phyloP scores from a whole-genome alignment of 306 rosid species.

The Carpinus fangiana region DNA sequence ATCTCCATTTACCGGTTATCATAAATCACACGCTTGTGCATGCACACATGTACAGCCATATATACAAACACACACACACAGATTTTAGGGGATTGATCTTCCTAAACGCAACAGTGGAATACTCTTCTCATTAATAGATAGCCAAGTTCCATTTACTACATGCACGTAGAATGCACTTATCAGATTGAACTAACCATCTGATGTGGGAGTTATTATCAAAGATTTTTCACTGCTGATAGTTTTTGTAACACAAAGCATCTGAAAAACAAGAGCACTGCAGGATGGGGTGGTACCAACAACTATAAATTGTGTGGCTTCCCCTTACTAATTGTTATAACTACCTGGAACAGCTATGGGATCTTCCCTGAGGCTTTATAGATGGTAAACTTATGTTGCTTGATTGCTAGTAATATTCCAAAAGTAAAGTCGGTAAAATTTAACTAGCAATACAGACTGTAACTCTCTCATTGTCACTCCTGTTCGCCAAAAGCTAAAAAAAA shows the following conservation, averaged over 20 bases:
- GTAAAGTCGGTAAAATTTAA: neutral
- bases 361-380: neutral
- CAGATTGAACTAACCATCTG: neutral
- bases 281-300: neutral
- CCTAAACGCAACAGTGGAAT: neutral
- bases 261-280: neutral
- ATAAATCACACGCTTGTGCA: neutral
- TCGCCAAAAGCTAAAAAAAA: neutral
- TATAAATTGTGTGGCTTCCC: neutral
- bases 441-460: neutral
- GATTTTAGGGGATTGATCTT: slow-evolving; percentile 6
- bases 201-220: neutral
- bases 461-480: neutral
- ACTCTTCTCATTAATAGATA: neutral
- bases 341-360: neutral
- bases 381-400: neutral
- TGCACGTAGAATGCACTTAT: neutral
- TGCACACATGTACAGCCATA: neutral
- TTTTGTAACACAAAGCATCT: neutral
- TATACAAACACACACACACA: neutral
- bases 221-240: neutral
- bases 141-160: neutral
- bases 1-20: neutral
- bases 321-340: neutral
- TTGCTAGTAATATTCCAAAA: neutral